A percentile compares a stretch with the other conserved stretches of the same genome.
Conservation (phyloP, 2,329 filamentous ascomycete genomes). For the Pestalotiopsis sp. region DNA sequence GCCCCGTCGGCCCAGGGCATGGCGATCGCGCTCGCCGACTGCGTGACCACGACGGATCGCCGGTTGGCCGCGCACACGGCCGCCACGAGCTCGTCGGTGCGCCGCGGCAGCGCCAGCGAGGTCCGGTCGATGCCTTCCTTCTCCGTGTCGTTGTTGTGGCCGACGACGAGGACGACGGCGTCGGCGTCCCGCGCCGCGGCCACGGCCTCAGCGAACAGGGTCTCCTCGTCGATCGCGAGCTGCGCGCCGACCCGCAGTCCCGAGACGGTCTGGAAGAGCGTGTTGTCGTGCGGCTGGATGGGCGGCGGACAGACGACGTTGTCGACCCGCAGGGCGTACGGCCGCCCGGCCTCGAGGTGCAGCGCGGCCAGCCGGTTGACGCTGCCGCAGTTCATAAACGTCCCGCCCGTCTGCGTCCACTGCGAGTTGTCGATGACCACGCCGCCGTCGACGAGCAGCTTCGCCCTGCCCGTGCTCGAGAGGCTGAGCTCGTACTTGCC, state of each 20-base stretch:
- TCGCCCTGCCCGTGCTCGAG: not conserved
- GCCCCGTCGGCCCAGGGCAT: not conserved
- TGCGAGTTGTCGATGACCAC: not conserved
- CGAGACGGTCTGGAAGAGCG: conserved; percentile 24
- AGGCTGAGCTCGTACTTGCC: not conserved
- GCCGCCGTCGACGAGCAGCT: not conserved
- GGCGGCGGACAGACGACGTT: conserved; percentile 22
- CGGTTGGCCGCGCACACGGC: not conserved
- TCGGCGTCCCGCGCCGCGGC: not conserved
- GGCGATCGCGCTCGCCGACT: not conserved
- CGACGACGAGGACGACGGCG: not conserved
- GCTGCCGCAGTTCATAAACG: conserved; percentile 2
- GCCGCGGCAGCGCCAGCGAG: not conserved
- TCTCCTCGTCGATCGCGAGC: not conserved
- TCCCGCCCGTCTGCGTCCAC: not conserved
- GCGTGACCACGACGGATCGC: not conserved
- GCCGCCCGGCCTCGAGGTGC: not conserved
- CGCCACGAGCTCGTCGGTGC: not conserved
- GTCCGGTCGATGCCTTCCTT: conserved; percentile 1
- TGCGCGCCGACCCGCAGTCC: conserved; percentile 20
- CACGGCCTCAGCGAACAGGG: not conserved
- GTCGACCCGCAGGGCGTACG: conserved; percentile 27
- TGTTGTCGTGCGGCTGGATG: conserved; percentile 22
- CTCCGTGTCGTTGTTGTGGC: not conserved
- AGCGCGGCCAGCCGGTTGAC: not conserved